Evolutionary conservation across 2,329 filamentous ascomycete species (phyloP).

Genomic region (Cytospora chrysosperma): DNA sequence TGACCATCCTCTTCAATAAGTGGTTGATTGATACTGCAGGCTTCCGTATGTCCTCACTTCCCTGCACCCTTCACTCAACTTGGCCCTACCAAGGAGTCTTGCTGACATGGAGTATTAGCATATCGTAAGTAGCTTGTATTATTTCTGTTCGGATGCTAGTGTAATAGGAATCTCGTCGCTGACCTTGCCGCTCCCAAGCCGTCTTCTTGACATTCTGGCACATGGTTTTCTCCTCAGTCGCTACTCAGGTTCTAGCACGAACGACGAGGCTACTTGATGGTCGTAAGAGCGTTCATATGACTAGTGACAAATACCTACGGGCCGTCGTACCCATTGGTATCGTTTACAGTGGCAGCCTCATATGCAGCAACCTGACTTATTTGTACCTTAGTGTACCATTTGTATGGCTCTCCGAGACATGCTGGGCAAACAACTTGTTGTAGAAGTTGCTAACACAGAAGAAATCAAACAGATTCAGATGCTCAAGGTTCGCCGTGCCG

Average conservation of each 20-base stretch:
- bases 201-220: slow-evolving; percentile 94
- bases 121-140: slow-evolving; percentile 12
- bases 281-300: slow-evolving; percentile 94
- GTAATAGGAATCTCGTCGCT: slow-evolving; percentile 27
- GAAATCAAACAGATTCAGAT: neutral
- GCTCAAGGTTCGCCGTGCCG: slow-evolving; percentile 5
- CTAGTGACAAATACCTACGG: slow-evolving; percentile 81
- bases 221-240: slow-evolving; percentile 82
- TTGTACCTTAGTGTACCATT: slow-evolving; percentile 91
- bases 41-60: slow-evolving; percentile 60
- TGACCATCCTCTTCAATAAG: slow-evolving; percentile 91
- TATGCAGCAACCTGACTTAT: slow-evolving; percentile 92
- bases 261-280: slow-evolving; percentile 87
- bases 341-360: slow-evolving; percentile 90
- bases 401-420: slow-evolving; percentile 83
- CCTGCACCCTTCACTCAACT: neutral
- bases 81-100: neutral
- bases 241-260: slow-evolving; percentile 87
- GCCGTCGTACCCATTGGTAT: slow-evolving; percentile 90
- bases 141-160: too few relatives aligned
- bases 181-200: slow-evolving; percentile 31
- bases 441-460: neutral
- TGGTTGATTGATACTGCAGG: slow-evolving; percentile 75
- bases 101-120: neutral
- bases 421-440: neutral